A percentile compares a stretch with the other conserved stretches of the same genome.
phyloP scores from a whole-genome alignment of 805 yeast genomes.

The Yamadazyma olivae region DNA sequence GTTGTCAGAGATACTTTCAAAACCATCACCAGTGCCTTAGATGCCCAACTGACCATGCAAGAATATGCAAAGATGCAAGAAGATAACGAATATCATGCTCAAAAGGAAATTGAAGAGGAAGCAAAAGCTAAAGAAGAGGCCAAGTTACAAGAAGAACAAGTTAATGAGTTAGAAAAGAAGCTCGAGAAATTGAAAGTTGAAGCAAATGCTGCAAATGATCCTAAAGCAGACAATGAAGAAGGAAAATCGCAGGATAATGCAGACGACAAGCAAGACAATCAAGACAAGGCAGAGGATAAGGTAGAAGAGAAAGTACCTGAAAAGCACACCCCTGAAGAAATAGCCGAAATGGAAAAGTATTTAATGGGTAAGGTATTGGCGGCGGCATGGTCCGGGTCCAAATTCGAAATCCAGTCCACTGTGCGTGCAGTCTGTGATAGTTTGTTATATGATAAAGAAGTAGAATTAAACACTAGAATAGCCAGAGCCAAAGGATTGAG shows the following conservation, averaged over 20 bases:
- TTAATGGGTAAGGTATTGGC: constrained; percentile 76
- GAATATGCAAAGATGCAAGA: constrained; percentile 68
- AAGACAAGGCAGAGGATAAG: constrained; percentile 10
- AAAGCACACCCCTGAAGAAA: constrained; percentile 51
- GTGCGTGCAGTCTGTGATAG: constrained; percentile 68
- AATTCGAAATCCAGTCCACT: constrained; percentile 72
- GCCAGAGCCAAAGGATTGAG: constrained; percentile 64
- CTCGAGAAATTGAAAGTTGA: constrained; percentile 14
- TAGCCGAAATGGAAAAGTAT: constrained; percentile 70
- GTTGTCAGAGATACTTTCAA: constrained; percentile 70
- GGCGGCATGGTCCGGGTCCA: constrained; percentile 84
- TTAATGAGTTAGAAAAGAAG: constrained; percentile 17
- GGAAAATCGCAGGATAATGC: constrained; percentile 27
- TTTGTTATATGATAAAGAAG: constrained; percentile 56
- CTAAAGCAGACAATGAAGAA: constrained; percentile 4
- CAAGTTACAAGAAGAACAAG: constrained; percentile 15
- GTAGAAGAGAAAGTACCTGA: constrained; percentile 28
- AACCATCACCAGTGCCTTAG: constrained; percentile 69
- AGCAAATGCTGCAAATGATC: constrained; percentile 2
- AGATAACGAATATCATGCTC: constrained; percentile 43
- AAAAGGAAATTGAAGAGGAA: constrained; percentile 32
- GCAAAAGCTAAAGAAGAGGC: constrained; percentile 14
- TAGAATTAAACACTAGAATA: constrained; percentile 42
- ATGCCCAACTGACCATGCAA: constrained; percentile 76
- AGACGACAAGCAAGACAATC: constrained; percentile 11